Percentiles rank a stretch among this genome's conserved stretches.
Conservation (phyloP, 495 filamentous ascomycete species). For the Elaphomyces granulatus region DNA sequence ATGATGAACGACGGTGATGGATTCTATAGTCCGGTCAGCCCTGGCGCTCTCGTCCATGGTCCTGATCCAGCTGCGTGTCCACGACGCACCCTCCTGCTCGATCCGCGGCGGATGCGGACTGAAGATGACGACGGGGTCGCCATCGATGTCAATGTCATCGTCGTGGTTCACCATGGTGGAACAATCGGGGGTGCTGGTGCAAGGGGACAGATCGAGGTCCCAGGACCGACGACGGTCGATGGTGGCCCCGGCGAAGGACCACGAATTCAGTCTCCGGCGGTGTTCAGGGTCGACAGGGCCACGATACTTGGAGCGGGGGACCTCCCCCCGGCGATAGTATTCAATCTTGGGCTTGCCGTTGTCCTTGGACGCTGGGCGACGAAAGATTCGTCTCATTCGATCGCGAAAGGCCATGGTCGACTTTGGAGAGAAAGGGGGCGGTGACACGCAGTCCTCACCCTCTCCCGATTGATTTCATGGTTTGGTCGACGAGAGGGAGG, state of each 20-base stretch:
- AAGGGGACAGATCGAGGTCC: constrained; percentile 28
- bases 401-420: constrained; percentile 31
- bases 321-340: constrained; percentile 36
- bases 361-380: constrained; percentile 16
- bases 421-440: neutral
- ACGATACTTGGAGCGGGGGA: constrained; percentile 37
- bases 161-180: constrained; percentile 11
- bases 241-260: constrained; percentile 32
- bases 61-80: no score
- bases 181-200: constrained; percentile 19
- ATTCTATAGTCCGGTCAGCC: no score
- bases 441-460: no score
- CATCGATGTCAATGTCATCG: no score
- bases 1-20: constrained; percentile 9
- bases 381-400: constrained; percentile 28
- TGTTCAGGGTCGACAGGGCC: constrained; percentile 39
- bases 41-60: constrained; percentile 15
- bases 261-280: constrained; percentile 33
- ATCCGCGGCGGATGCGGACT: no score
- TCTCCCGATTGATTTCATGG: neutral
- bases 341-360: constrained; percentile 30
- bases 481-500: neutral
- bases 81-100: no score
- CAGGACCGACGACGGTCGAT: constrained; percentile 22
- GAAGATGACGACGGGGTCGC: no score